Percentiles rank a stretch among this genome's conserved stretches.
Conservation (phyloP, 345 rosid genomes). For the Populus nigra region DNA sequence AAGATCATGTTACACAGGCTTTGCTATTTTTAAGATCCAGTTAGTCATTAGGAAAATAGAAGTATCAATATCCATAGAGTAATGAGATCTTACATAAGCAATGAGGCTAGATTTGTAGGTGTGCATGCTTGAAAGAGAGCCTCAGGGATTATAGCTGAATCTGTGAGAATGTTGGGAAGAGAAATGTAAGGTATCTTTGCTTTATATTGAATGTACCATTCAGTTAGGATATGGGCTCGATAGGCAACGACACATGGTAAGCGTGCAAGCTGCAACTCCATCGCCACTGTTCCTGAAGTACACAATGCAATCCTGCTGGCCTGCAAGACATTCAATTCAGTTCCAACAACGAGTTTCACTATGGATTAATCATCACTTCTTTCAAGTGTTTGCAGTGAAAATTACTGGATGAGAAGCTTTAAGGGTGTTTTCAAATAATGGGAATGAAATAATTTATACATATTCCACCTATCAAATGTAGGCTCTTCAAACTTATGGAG, state of each 20-base stretch:
- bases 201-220: constrained; percentile 64
- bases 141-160: constrained; percentile 75
- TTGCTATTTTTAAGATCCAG: neutral
- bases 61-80: neutral
- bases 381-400: neutral
- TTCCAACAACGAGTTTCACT: neutral
- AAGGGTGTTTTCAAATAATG: neutral
- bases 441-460: neutral
- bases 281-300: constrained; percentile 96
- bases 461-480: neutral
- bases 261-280: constrained; percentile 79
- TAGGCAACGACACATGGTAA: constrained; percentile 83
- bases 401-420: neutral
- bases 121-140: constrained; percentile 74
- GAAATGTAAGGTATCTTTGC: constrained; percentile 85
- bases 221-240: constrained; percentile 78
- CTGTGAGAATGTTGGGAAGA: constrained; percentile 79
- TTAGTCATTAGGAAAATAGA: neutral
- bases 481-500: neutral
- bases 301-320: constrained; percentile 80
- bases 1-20: neutral
- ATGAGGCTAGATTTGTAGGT: constrained; percentile 50
- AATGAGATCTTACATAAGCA: constrained; percentile 50
- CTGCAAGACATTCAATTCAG: constrained; percentile 40
- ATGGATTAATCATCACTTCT: neutral